phyloP scores from a whole-genome alignment of 345 rosid species.

The Cardamine resedifolia region DNA sequence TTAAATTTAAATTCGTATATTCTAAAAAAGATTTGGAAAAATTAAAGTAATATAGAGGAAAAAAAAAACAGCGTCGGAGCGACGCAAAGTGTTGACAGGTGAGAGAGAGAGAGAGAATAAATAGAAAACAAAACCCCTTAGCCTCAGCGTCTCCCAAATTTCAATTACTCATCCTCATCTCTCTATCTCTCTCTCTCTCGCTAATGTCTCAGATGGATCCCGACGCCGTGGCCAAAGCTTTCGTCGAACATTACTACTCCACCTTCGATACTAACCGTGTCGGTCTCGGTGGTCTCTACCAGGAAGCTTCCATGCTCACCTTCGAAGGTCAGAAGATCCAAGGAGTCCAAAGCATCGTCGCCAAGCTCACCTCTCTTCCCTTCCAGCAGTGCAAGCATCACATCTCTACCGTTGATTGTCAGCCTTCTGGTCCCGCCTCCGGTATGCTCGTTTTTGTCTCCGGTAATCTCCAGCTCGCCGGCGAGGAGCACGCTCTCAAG shows the following conservation, averaged over 20 bases:
- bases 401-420: constrained; percentile 87
- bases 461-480: constrained; percentile 88
- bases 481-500: constrained; percentile 91
- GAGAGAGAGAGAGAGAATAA: not conserved
- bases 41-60: not conserved
- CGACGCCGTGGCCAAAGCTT: constrained; percentile 75
- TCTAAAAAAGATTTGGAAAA: not conserved
- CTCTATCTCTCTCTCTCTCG: too few relatives aligned
- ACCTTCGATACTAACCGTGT: constrained; percentile 78
- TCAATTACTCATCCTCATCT: not conserved
- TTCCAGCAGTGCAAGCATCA: constrained; percentile 90
- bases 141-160: not conserved
- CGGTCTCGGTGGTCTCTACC: constrained; percentile 66
- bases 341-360: constrained; percentile 72
- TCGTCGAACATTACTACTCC: constrained; percentile 86
- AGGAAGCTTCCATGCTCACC: constrained; percentile 85
- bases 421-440: constrained; percentile 87
- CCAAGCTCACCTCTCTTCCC: constrained; percentile 80
- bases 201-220: constrained; percentile 65
- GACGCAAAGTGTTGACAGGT: constrained; percentile 20
- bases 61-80: constrained; percentile 28
- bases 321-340: constrained; percentile 96
- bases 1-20: not conserved
- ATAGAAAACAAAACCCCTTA: constrained; percentile 18
- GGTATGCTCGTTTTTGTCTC: constrained; percentile 94